Base-by-base conservation (phyloP, 768 basidiomycete genomes). In the Lactifluus hygrophoroides region DNA sequence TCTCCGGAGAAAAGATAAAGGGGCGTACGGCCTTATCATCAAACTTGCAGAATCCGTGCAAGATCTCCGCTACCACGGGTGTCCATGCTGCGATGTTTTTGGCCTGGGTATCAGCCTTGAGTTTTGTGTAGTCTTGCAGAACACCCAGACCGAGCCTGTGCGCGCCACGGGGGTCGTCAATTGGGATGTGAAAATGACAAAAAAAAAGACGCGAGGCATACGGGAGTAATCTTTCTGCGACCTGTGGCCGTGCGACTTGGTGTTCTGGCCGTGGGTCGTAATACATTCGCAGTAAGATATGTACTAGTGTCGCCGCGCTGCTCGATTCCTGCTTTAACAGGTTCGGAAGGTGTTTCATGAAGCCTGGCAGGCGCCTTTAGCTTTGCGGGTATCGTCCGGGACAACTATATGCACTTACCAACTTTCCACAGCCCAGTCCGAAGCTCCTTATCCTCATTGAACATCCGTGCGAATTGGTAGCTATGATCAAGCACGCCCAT, bases 261-360 rank as follows among this genome's bases (percentile, higher is more conserved):
- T 95, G 90, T 57, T 92, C 94, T 3, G 83, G 76, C n/a, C 94
- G 82, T 14, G 83, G 75, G 71, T 98, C 96, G 56, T 86, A 86
- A 70, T 97, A 96, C 94, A 99, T 96, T 32, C 88, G 80, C 43
- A 96, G 73, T 30, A 98, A 75, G 9, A 97, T 84, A 66, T 94
- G 92, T 44, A 98, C 93, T 37, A 98, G 77, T 0, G 94, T 97
- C 2, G 95, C 83, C 49, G 96, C 96, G 67, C 92, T 94, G 61
- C 91, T 96, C 14, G 95, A 97, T 72, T 99, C 96, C 67, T 99
- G 96, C 71, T 98, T 97, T 54, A 99, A 74, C 42, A 99, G 80
- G 73, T 99, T 99, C 0, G 96, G 96, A 30, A 98, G 74, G 70
- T 99, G 96, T 69, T 97, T 96, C 96, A 99, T 99, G 75, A 99